A percentile compares a stretch with the other conserved stretches of the same genome.
Evolutionary conservation across 75 land plant species (phyloP).

Genomic region (Sequoia sempervirens): DNA sequence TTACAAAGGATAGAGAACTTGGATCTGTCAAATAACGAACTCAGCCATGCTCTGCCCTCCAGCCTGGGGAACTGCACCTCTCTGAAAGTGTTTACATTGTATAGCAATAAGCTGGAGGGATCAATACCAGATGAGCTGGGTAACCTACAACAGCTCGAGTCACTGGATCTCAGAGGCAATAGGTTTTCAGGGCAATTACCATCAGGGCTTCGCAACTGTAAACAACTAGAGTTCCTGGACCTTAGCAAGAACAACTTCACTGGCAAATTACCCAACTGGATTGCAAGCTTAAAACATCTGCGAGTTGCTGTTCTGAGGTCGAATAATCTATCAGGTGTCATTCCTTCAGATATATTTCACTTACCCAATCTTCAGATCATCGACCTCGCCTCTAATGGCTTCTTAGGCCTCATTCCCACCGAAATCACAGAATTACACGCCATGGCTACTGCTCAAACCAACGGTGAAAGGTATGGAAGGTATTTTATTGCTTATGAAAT

Average conservation of each 20-base stretch:
- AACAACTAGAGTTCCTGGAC: constrained; percentile 35
- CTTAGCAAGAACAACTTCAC: constrained; percentile 33
- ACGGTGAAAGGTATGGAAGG: neutral
- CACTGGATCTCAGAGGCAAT: constrained; percentile 14
- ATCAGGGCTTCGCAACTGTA: constrained; percentile 21
- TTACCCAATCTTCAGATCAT: constrained; percentile 24
- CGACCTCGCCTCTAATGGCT: constrained; percentile 54
- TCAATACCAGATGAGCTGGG: constrained; percentile 24
- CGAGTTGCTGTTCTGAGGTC: constrained; percentile 42
- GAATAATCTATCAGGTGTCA: constrained; percentile 41
- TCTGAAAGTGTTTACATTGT: constrained; percentile 22
- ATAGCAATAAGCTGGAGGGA: constrained; percentile 37
- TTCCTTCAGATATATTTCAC: neutral
- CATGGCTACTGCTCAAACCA: constrained; percentile 20
- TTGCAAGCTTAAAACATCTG: constrained; percentile 22
- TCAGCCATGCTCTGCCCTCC: constrained; percentile 26
- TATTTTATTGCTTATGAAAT: neutral
- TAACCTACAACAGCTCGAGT: neutral
- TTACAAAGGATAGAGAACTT: constrained; percentile 15
- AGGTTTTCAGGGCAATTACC: constrained; percentile 29
- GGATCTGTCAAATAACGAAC: constrained; percentile 34
- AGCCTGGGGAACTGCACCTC: constrained; percentile 8
- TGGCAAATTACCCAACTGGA: too few species aligned
- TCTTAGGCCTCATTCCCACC: constrained; percentile 37
- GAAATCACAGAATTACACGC: constrained; percentile 22